Conservation (phyloP, 306 rosid genomes). For the Morella rubra region DNA sequence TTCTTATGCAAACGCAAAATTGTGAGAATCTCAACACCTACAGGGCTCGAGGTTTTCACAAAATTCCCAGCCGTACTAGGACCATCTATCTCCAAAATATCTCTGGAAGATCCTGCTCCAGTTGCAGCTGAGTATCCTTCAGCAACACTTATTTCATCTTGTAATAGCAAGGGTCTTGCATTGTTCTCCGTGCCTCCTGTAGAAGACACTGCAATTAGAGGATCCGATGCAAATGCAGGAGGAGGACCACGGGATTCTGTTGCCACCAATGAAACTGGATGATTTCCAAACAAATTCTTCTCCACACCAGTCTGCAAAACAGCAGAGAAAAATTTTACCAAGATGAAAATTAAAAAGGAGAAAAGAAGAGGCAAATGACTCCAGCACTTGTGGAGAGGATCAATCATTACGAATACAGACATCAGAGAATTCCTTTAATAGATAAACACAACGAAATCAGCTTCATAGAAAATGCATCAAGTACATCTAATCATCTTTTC, state of each 20-base stretch:
- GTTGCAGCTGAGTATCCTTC: conserved; percentile 48
- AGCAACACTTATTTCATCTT: conserved; percentile 28
- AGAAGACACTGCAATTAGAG: conserved; percentile 44
- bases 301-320: conserved; percentile 88
- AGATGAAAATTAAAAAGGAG: conserved; percentile 10
- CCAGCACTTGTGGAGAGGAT: conserved; percentile 3
- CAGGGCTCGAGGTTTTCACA: conserved; percentile 68
- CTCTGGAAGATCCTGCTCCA: conserved; percentile 64
- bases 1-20: conserved; percentile 17
- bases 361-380: conserved; percentile 7
- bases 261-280: conserved; percentile 66
- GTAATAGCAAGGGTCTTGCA: conserved; percentile 33
- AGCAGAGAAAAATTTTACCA: conserved; percentile 23
- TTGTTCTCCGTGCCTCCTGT: conserved; percentile 38
- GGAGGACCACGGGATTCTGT: conserved; percentile 76
- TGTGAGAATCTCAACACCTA: conserved; percentile 52
- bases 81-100: conserved; percentile 76
- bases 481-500: no score
- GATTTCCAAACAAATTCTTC: conserved; percentile 89
- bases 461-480: no score
- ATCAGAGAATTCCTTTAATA: background rate
- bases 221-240: conserved; percentile 90
- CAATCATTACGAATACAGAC: background rate
- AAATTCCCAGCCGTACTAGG: conserved; percentile 67
- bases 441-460: no score